Base-by-base conservation (phyloP, 805 yeast genomes). In the Sugiyamaella mastotermitis region DNA sequence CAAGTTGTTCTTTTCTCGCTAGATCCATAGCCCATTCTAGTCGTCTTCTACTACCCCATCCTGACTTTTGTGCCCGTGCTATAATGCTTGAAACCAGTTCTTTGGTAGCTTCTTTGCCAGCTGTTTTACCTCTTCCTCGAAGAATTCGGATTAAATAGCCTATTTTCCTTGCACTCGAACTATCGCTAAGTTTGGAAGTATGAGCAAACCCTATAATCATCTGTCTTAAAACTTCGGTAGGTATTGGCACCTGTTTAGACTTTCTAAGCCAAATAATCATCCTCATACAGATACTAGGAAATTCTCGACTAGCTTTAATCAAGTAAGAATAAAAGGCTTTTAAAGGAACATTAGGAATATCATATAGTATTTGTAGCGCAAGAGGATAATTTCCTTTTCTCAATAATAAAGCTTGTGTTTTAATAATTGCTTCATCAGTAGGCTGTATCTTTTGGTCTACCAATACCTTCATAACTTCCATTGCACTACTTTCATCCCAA, bases 11-110 rank as follows among this genome's bases (percentile, higher is more conserved):
- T 1, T 28, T 32, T 14, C 40, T 36, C 5, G 60, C 58, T 4
- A 57, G 25, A 7, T 38, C 45, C 8, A 58, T 38, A 1, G 60
- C 62, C 59, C 58, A 56, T 19, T 42, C 35, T 26, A 58, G 49
- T 5, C 62, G 43, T 10, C 23, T 22, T 1, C 50, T 45, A 25
- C 55, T 46, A 7, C 61, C 61, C 17, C 50, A 35, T 8, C 50
- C 47, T 2, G 33, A 38, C 2, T 13, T 20, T 13, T 33, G 25
- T 1, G 59, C 49, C 17, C 56, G 41, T 1, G 17, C 17, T n/a
- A 58, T 30, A 9, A 55, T 28, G 6, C 51, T 48, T 17, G 53
- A 46, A 3, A 57, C 61, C 5, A 58, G 23, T 3, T 40, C 52
- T 15, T 10, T 16, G 4, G 48, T 25, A 3, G 41, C 45, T 3